Evolutionary conservation across 306 rosid species (phyloP).

Genomic region (Cucumis hystrix): DNA sequence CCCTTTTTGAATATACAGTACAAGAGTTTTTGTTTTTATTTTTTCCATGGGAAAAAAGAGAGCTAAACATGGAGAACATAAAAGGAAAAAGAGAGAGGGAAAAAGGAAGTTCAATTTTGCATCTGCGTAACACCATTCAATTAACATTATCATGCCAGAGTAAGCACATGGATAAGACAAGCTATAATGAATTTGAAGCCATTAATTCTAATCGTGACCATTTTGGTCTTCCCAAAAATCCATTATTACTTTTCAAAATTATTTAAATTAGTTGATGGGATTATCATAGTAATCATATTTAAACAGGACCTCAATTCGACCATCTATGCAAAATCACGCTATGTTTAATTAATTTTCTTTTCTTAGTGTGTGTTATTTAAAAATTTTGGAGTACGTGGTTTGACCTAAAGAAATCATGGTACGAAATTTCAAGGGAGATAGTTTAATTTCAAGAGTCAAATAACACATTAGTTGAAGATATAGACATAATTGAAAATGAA

Average conservation of each 20-base stretch:
- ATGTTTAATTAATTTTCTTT: no score
- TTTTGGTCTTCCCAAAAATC: neutral
- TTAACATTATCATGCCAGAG: neutral
- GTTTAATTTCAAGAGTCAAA: neutral
- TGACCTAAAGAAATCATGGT: neutral
- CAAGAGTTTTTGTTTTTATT: no score
- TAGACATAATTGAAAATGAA: neutral
- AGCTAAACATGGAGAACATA: neutral
- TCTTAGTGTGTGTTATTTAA: no score
- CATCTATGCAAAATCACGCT: no score
- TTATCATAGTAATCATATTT: neutral
- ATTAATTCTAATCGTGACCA: neutral
- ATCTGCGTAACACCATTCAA: neutral
- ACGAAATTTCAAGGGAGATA: neutral
- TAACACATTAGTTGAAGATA: neutral
- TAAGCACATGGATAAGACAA: constrained; percentile 3
- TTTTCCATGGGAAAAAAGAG: no score
- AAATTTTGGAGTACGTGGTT: neutral
- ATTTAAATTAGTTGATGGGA: neutral
- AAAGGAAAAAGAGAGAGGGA: neutral
- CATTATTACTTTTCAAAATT: neutral
- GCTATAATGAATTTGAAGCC: constrained; percentile 7
- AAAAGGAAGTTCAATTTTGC: neutral
- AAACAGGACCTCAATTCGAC: neutral
- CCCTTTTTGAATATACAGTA: neutral